A percentile compares a stretch with the other conserved stretches of the same genome.
These are phyloP conservation scores for Coemansia sp. DNA, from an alignment of 192 early-diverging fungal genomes.

Conservation along the genomic window DNA sequence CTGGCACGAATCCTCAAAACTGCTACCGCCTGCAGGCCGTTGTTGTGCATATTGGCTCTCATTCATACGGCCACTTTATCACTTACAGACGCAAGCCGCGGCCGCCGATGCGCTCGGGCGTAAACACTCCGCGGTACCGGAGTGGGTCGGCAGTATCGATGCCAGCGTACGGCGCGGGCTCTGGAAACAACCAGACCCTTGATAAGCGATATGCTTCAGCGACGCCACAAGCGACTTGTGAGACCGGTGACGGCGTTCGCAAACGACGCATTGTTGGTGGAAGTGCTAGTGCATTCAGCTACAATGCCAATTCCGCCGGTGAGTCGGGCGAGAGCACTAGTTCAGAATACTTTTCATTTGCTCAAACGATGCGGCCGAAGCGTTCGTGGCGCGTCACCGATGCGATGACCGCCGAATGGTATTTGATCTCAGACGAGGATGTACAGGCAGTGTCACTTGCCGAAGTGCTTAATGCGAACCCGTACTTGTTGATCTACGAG, in stretches of 20 bases:
- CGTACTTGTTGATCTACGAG: slow-evolving; percentile 74
- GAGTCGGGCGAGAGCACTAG: slow-evolving; percentile 20
- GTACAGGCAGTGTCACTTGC: slow-evolving; percentile 61
- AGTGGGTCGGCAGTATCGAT: slow-evolving; percentile 34
- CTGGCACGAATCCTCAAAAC: slow-evolving; percentile 26
- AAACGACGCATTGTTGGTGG: slow-evolving; percentile 44
- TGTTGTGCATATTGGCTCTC: slow-evolving; percentile 86
- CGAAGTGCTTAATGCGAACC: slow-evolving; percentile 67
- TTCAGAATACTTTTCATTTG: slow-evolving; percentile 10
- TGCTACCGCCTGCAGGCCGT: slow-evolving; percentile 80
- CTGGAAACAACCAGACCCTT: slow-evolving; percentile 4
- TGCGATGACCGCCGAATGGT: slow-evolving; percentile 60
- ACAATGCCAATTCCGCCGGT: slow-evolving; percentile 2
- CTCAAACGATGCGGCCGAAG: slow-evolving; percentile 33
- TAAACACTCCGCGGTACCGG: slow-evolving; percentile 49
- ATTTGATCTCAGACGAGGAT: slow-evolving; percentile 67
- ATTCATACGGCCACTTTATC: slow-evolving; percentile 93
- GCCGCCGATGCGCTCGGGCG: slow-evolving; percentile 38
- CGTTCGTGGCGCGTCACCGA: slow-evolving; percentile 47
- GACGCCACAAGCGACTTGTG: slow-evolving; percentile 8
- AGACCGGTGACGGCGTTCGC: slow-evolving; percentile 30
- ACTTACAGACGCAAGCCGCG: slow-evolving; percentile 70
- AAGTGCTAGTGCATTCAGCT: slow-evolving; percentile 6
- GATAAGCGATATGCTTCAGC: slow-evolving; percentile 33
- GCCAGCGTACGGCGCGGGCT: slow-evolving; percentile 3